Base-by-base conservation (phyloP, 495 filamentous ascomycete species). In the Annulohypoxylon nitens region DNA sequence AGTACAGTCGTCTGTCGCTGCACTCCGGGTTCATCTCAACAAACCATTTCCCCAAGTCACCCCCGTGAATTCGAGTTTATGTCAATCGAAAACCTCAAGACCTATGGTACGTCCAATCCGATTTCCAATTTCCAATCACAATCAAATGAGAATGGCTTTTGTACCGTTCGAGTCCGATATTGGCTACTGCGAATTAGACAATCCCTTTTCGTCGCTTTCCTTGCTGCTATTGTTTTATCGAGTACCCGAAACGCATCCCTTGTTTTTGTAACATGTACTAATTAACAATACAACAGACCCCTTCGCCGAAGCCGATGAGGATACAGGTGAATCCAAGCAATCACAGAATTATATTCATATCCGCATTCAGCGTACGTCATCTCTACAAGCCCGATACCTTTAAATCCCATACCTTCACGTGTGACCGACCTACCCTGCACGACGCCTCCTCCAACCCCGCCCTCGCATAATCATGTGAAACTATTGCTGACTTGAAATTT, bases 281-380 rank as follows among this genome's bases (percentile, higher is more conserved):
- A 79, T 26, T 23, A 12, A 37, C 14, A 12, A 47, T 18, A 0
- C 45, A 60, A 57, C 82, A 97, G 95, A 99, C 92, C 96, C 96
- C 92, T 99, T 99, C 95, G 96, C 96, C 91, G 96, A 99, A 93
- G 97, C 95, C 91, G 96, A 98, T 93, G 95, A 97, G 90, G 94
- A 96, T 85, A 93, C 93, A 83, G 94, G 94, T 86, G 92, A 96
- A 84, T 91, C 90, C 82, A 92, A 97, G 88, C 92, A 93, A 84
- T 75, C 83, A 43, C 93, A 97, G 84, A 97, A 97, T 85, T 97
- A 98, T 82, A 97, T 98, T 86, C 97, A 98, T 87, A 99, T 99
- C 83, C 94, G 96, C 84, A 98, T 99, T 83, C 96, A 99, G 85
- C 96, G 96, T 98, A 91, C 78, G 94, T 92, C 61, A 55, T 26